These are phyloP conservation scores for Sporothrix dimorphospora DNA, from an alignment of 2,329 filamentous ascomycete species.

Conservation along the genomic window DNA sequence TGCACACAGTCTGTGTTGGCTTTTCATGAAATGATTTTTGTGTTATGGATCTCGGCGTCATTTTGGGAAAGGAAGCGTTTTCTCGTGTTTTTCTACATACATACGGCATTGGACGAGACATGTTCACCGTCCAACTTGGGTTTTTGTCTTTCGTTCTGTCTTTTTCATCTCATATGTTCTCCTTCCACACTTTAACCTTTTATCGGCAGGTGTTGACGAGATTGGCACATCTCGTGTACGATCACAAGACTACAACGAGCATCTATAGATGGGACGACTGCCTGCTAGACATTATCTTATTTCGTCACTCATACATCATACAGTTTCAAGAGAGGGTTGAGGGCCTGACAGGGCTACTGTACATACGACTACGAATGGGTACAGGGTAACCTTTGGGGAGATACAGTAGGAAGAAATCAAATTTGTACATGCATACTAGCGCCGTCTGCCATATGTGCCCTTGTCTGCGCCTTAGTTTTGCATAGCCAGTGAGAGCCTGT, in stretches of 20 bases:
- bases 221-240: background rate
- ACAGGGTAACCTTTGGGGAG: background rate
- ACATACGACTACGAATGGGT: constrained; percentile 11
- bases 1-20: background rate
- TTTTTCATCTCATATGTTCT: constrained; percentile 5
- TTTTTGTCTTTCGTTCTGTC: background rate
- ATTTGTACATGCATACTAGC: background rate
- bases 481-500: background rate
- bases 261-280: constrained; percentile 13
- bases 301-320: constrained; percentile 12
- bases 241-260: background rate
- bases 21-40: background rate
- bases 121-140: background rate
- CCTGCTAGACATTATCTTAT: background rate
- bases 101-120: constrained; percentile 2
- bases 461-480: too few relatives aligned
- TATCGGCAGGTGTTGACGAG: background rate
- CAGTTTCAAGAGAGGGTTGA: background rate
- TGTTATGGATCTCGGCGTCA: constrained; percentile 20
- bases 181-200: background rate
- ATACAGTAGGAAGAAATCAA: background rate
- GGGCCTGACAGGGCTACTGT: background rate
- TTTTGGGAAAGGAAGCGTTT: constrained; percentile 14
- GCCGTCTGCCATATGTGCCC: background rate
- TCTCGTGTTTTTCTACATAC: background rate